Evolutionary conservation across 2,329 filamentous ascomycete genomes (phyloP), one percentile per base, ranked within the genome.

Genomic region (Aspergillus alliaceus): DNA sequence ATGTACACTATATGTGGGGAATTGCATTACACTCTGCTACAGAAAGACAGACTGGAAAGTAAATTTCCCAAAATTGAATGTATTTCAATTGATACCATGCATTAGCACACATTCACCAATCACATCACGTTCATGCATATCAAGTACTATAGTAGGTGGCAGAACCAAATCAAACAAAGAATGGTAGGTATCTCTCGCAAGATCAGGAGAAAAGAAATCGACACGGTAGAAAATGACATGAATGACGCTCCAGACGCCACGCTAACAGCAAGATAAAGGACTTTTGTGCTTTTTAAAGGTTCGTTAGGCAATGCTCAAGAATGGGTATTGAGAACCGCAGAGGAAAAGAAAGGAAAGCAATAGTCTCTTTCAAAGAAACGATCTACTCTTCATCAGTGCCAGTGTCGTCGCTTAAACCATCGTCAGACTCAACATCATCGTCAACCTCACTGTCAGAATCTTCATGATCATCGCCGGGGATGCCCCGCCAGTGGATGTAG

Each of bases 401-500:
- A 0, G 77, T 78, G 22, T 75, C 75, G 15, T 73, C 75, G 32
- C 78, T 77, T 3, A 75, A 69, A 11, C 69, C 70, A 9, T 63
- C 66, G n/a, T 74, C 74, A 55, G 52, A 57, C 11, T 56, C 61
- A 9, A 67, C 68, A 58, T 73, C 71, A 35, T 70, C 66, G 14
- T 74, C 73, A 7, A 58, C 69, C 20, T 68, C 73, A 51, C 71
- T 73, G 55, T 75, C 72, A 4, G 69, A 72, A n/a, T 86, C 83
- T n/a, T 80, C 76, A 1, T 78, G 82, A 24, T 81, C 82, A 57
- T 88, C 83, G 11, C 90, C 90, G 0, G 87, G 86, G 34, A 96
- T 85, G 5, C 87, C 84, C 61, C 85, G 85, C 90, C 91, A 97
- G 51, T 87, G 82, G 29, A 93, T 83, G 69, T 96, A 97, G 69